phyloP scores from a whole-genome alignment of 208 protist species.

The Crithidia fasciculata region DNA sequence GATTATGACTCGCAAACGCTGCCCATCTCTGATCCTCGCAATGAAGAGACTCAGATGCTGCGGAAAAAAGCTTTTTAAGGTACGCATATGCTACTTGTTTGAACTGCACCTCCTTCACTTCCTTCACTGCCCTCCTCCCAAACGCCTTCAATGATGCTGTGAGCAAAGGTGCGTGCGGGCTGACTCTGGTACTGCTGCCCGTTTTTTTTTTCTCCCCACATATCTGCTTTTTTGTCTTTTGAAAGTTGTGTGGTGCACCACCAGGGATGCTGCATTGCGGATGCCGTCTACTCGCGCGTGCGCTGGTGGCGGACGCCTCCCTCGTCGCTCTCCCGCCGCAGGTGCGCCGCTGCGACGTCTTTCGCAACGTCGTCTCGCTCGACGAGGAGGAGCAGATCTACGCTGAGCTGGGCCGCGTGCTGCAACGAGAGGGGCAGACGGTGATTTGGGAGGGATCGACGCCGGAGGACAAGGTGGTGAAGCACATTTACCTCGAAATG shows the following conservation, averaged over 20 bases:
- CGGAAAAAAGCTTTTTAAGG: too few relatives aligned
- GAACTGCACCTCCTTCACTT: too few relatives aligned
- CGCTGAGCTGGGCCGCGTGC: conserved; percentile 65
- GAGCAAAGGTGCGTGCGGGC: too few relatives aligned
- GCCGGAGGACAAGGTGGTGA: conserved; percentile 60
- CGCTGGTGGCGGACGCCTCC: conserved; percentile 47
- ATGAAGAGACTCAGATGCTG: too few relatives aligned
- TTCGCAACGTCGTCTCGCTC: conserved; percentile 69
- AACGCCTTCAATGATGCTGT: too few relatives aligned
- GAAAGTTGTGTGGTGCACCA: not conserved
- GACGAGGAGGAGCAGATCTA: conserved; percentile 73
- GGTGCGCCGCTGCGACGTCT: conserved; percentile 70
- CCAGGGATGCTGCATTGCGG: conserved; percentile 20
- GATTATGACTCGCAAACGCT: too few relatives aligned
- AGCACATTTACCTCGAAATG: conserved; percentile 87
- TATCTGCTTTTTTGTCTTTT: not conserved
- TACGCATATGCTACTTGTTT: too few relatives aligned
- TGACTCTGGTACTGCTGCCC: too few relatives aligned
- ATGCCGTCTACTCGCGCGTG: conserved; percentile 10
- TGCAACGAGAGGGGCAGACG: conserved; percentile 72
- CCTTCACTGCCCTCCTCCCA: too few relatives aligned
- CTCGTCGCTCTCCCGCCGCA: conserved; percentile 64
- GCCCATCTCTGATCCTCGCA: too few relatives aligned
- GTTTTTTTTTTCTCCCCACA: too few relatives aligned
- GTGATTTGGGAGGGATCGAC: conserved; percentile 54